These are phyloP conservation scores for Mrakia frigida DNA, from an alignment of 768 basidiomycete genomes.

Conservation along the genomic window DNA sequence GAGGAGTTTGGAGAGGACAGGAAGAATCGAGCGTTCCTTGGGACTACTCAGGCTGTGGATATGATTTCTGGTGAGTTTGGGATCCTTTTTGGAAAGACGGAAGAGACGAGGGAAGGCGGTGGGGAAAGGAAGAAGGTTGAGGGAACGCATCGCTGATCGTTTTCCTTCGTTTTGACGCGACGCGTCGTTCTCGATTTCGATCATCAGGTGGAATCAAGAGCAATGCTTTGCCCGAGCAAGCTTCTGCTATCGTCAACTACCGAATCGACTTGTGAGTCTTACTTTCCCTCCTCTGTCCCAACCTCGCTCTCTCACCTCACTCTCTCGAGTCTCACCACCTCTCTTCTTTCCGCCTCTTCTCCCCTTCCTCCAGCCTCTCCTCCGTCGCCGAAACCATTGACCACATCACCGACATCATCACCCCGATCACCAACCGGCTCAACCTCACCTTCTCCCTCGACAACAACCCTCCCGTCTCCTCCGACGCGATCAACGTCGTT, in stretches of 20 bases:
- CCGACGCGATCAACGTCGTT: conserved; percentile 33
- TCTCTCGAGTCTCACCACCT: too few species aligned
- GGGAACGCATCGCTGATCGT: not conserved
- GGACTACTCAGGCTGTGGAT: conserved; percentile 28
- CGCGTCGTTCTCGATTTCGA: not conserved
- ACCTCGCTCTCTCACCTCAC: not conserved
- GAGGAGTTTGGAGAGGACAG: conserved; percentile 27
- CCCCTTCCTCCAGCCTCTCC: conserved; percentile 33
- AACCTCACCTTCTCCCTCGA: conserved; percentile 40
- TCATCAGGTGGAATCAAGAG: conserved; percentile 24
- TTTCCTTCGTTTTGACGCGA: not conserved
- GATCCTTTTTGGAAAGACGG: not conserved
- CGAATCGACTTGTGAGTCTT: conserved; percentile 40
- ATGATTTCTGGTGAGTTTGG: conserved; percentile 2
- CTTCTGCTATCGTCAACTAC: conserved; percentile 42
- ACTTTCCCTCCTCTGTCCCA: not conserved
- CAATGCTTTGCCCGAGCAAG: conserved; percentile 28
- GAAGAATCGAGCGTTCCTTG: conserved; percentile 17
- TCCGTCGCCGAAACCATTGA: conserved; percentile 41
- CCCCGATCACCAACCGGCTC: conserved; percentile 37
- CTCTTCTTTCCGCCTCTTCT: not conserved
- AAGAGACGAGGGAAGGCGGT: not conserved
- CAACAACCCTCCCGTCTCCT: not conserved
- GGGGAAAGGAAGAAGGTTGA: not conserved
- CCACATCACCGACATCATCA: conserved; percentile 38